phyloP scores from a whole-genome alignment of 140 eudicot species.

The Erigeron philadelphicus region DNA sequence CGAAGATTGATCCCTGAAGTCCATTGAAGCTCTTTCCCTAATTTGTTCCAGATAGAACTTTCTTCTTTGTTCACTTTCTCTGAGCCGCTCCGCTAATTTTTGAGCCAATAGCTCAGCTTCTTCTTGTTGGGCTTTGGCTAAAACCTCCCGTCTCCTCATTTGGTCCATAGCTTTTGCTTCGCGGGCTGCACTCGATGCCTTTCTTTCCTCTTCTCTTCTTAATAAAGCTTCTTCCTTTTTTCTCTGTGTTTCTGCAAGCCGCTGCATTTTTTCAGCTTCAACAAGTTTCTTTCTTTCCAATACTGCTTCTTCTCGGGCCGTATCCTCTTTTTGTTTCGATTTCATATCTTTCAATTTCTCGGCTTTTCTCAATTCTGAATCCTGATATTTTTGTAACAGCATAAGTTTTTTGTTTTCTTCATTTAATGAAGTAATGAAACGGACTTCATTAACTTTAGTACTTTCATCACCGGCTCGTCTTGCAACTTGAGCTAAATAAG shows the following conservation, averaged over 20 bases:
- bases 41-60: slow-evolving; percentile 90
- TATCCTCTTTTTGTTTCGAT: slow-evolving; percentile 82
- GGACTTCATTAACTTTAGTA: slow-evolving; percentile 89
- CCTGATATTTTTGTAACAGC: slow-evolving; percentile 73
- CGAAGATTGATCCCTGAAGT: slow-evolving; percentile 87
- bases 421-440: slow-evolving; percentile 85
- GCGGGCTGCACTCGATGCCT: slow-evolving; percentile 98
- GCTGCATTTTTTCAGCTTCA: slow-evolving; percentile 92
- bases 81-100: slow-evolving; percentile 77
- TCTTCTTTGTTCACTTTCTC: slow-evolving; percentile 95
- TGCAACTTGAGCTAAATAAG: slow-evolving; percentile 79
- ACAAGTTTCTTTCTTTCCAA: slow-evolving; percentile 77
- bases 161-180: slow-evolving; percentile 93
- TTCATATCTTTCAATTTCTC: slow-evolving; percentile 83
- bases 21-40: slow-evolving; percentile 93
- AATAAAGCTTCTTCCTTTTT: slow-evolving; percentile 90
- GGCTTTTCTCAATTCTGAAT: slow-evolving; percentile 79
- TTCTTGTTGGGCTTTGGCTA: slow-evolving; percentile 92
- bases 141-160: slow-evolving; percentile 68
- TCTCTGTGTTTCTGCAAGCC: slow-evolving; percentile 81
- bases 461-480: slow-evolving; percentile 92
- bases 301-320: slow-evolving; percentile 96
- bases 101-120: slow-evolving; percentile 95
- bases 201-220: slow-evolving; percentile 94
- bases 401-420: slow-evolving; percentile 85